A percentile compares a stretch with the other conserved stretches of the same genome.
Evolutionary conservation across 2,329 filamentous ascomycete species (phyloP).

Genomic region (Aspergillus awamori): DNA sequence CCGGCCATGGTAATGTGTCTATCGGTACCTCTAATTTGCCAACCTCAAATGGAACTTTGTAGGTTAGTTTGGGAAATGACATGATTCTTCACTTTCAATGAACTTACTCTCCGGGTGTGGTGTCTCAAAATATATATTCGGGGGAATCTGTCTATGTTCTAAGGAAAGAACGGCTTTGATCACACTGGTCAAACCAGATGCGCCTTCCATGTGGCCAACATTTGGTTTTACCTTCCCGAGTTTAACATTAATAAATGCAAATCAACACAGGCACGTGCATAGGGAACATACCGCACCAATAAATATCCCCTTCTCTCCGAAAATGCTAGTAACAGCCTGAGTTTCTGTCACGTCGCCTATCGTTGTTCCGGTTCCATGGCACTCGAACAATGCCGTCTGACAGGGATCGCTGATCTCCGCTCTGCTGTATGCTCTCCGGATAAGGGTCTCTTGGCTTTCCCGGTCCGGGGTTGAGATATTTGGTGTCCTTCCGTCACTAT

Average conservation of each 20-base stretch:
- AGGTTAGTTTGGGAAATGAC: not conserved
- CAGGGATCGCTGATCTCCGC: conserved; percentile 12
- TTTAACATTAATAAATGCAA: not conserved
- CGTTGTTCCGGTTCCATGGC: conserved; percentile 19
- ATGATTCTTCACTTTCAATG: not conserved
- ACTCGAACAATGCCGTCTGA: conserved; percentile 18
- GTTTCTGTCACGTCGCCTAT: conserved; percentile 13
- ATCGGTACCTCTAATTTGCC: conserved; percentile 11
- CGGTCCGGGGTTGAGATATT: not conserved
- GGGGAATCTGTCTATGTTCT: conserved; percentile 24
- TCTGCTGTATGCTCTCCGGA: conserved; percentile 7
- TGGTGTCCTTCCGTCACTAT: conserved; percentile 28
- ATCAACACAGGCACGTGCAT: not conserved
- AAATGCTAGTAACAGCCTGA: conserved; percentile 13
- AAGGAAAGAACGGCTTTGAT: conserved; percentile 25
- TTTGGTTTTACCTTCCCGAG: conserved; percentile 24
- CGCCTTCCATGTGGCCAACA: conserved; percentile 26
- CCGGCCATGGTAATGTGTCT: conserved; percentile 24
- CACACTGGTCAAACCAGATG: conserved; percentile 23
- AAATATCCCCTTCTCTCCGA: conserved; percentile 14
- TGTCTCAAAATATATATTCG: conserved; percentile 25
- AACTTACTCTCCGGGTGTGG: conserved; percentile 29
- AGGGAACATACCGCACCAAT: conserved; percentile 22
- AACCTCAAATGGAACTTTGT: conserved; percentile 1
- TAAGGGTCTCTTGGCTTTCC: conserved; percentile 12